phyloP scores from a whole-genome alignment of 179 eudicot species.

The Sideroxylon spinosum region DNA sequence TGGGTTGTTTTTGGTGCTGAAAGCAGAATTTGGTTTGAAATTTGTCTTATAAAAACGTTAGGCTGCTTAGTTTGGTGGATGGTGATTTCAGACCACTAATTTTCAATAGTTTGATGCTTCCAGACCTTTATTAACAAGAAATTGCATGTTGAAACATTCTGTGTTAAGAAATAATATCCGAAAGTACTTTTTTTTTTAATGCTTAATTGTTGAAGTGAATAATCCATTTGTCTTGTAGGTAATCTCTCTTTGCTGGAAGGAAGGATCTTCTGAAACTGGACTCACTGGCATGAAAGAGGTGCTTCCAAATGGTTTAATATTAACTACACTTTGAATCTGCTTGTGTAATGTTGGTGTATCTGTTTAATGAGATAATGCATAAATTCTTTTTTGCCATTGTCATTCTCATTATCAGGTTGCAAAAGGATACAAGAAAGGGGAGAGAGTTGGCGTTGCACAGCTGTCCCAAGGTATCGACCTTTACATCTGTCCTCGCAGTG shows the following conservation, averaged over 20 bases:
- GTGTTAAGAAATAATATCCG: background rate
- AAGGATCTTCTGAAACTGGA: conserved; percentile 48
- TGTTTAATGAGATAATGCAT: background rate
- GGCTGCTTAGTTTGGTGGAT: background rate
- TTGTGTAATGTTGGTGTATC: background rate
- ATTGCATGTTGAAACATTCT: background rate
- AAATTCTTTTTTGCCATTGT: background rate
- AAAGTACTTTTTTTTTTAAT: background rate
- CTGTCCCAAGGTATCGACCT: conserved; percentile 55
- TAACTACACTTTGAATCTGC: background rate
- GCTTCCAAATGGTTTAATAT: conserved; percentile 11
- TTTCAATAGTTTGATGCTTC: background rate
- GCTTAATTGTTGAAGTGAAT: conserved; percentile 3
- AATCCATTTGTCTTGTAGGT: conserved; percentile 36
- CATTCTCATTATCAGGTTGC: conserved; percentile 42
- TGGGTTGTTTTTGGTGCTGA: background rate
- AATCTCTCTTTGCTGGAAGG: conserved; percentile 59
- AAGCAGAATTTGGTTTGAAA: background rate
- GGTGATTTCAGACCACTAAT: background rate
- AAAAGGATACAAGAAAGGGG: conserved; percentile 49
- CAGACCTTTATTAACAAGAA: background rate
- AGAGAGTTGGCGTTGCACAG: conserved; percentile 66
- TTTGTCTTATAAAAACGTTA: background rate
- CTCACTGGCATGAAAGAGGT: conserved; percentile 66
- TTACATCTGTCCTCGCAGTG: conserved; percentile 72